These are phyloP conservation scores for Gossypium trilobum DNA, from an alignment of 441 rosid genomes.

Conservation along the genomic window DNA sequence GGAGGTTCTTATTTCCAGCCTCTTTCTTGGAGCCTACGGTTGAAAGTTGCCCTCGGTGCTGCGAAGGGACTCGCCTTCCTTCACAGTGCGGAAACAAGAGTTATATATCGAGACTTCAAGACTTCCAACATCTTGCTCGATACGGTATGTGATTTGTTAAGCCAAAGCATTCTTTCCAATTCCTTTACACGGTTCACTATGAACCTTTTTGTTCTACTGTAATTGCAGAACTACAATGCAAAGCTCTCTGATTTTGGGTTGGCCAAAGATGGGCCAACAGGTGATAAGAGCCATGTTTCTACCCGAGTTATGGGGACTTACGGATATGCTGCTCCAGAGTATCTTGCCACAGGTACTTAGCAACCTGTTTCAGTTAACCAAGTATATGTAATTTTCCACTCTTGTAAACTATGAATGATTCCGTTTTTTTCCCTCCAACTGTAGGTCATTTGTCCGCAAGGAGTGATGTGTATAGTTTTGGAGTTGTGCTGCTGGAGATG, in stretches of 20 bases:
- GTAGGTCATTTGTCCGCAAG: conserved; percentile 63
- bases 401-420: neutral
- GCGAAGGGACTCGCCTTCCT: conserved; percentile 89
- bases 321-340: conserved; percentile 91
- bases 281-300: conserved; percentile 77
- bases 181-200: neutral
- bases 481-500: conserved; percentile 77
- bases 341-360: conserved; percentile 61
- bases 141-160: conserved; percentile 37
- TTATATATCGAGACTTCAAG: conserved; percentile 78
- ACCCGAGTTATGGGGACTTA: conserved; percentile 82
- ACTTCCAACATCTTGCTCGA: conserved; percentile 77
- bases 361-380: too few species aligned
- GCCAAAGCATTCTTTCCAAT: neutral
- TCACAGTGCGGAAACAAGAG: conserved; percentile 59
- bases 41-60: conserved; percentile 80
- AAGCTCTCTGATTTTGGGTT: conserved; percentile 91
- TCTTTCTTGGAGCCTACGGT: conserved; percentile 75
- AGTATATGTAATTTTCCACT: neutral
- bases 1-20: conserved; percentile 87
- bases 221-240: conserved; percentile 62
- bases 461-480: conserved; percentile 81
- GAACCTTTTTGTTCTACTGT: conserved; percentile 11
- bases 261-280: conserved; percentile 88
- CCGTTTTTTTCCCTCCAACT: neutral